These are phyloP conservation scores for Immersiporthe knoxdaviesiana DNA, from an alignment of 2,329 filamentous ascomycete species.

Conservation along the genomic window DNA sequence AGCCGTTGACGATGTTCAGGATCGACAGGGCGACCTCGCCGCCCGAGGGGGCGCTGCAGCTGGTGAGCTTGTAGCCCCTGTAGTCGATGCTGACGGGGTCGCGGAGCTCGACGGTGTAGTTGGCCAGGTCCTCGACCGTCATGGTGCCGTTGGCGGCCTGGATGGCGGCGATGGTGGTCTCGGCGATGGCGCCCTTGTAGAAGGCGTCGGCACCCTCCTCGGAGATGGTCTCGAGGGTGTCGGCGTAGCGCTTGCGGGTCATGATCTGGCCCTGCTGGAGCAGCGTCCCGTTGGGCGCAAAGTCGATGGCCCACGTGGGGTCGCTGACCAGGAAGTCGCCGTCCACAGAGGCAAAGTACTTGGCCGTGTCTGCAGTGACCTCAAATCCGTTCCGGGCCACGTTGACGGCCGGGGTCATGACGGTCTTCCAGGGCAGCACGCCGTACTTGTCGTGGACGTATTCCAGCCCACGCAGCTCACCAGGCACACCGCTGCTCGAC, in stretches of 20 bases:
- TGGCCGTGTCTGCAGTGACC: conserved; percentile 71
- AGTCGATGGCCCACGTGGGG: conserved; percentile 79
- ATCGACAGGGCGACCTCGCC: conserved; percentile 73
- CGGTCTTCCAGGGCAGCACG: conserved; percentile 63
- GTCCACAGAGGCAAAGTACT: conserved; percentile 64
- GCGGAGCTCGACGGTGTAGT: conserved; percentile 71
- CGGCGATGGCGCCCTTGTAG: conserved; percentile 70
- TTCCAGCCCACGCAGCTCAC: conserved; percentile 74
- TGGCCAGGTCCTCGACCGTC: conserved; percentile 71
- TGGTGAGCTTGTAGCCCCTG: conserved; percentile 70
- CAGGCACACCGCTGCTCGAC: conserved; percentile 61
- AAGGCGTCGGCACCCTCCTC: conserved; percentile 67
- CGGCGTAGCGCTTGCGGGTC: conserved; percentile 72
- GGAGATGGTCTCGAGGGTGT: conserved; percentile 73
- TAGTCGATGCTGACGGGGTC: conserved; percentile 65
- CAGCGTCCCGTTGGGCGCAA: conserved; percentile 73
- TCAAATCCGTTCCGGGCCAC: conserved; percentile 74
- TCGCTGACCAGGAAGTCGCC: conserved; percentile 70
- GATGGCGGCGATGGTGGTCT: conserved; percentile 70
- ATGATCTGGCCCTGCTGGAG: conserved; percentile 73
- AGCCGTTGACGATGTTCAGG: conserved; percentile 76
- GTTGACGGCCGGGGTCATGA: conserved; percentile 72
- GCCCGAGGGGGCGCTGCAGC: conserved; percentile 71
- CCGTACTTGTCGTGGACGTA: conserved; percentile 73
- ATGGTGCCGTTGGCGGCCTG: conserved; percentile 71